A percentile compares a stretch with the other conserved stretches of the same genome.
Evolutionary conservation across 2,329 filamentous ascomycete species (phyloP).

Genomic region (Triangularia verruculosa): DNA sequence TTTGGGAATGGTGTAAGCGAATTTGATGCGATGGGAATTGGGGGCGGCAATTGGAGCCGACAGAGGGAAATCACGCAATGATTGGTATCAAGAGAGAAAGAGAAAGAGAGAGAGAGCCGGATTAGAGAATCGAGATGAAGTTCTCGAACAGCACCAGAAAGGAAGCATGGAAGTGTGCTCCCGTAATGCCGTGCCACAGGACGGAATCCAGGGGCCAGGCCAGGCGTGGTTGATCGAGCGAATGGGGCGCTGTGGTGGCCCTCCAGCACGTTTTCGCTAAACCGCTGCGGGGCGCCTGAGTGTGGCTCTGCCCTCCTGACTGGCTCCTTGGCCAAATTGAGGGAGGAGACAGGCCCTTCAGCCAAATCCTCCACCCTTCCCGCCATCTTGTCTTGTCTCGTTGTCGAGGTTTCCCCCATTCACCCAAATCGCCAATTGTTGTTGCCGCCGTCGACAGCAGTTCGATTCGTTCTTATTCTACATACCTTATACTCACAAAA

Average conservation of each 20-base stretch:
- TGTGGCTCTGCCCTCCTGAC: constrained; percentile 21
- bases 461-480: not conserved
- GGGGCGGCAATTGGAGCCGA: not conserved
- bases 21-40: not conserved
- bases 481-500: not conserved
- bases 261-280: constrained; percentile 29
- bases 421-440: not conserved
- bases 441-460: constrained; percentile 3
- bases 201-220: constrained; percentile 19
- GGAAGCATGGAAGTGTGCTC: constrained; percentile 19
- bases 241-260: constrained; percentile 23
- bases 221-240: constrained; percentile 19
- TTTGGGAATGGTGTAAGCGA: not conserved
- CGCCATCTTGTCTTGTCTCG: not conserved
- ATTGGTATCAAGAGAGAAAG: not conserved
- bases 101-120: no score
- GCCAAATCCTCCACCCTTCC: constrained; percentile 19
- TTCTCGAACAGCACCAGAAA: not conserved
- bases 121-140: not conserved
- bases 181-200: constrained; percentile 15
- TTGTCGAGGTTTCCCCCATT: not conserved
- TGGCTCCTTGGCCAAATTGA: constrained; percentile 30
- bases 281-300: constrained; percentile 23
- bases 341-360: constrained; percentile 11
- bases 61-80: not conserved